These are phyloP conservation scores for Colletotrichum cordylinicola DNA, from an alignment of 2,329 filamentous ascomycete species.

Conservation along the genomic window DNA sequence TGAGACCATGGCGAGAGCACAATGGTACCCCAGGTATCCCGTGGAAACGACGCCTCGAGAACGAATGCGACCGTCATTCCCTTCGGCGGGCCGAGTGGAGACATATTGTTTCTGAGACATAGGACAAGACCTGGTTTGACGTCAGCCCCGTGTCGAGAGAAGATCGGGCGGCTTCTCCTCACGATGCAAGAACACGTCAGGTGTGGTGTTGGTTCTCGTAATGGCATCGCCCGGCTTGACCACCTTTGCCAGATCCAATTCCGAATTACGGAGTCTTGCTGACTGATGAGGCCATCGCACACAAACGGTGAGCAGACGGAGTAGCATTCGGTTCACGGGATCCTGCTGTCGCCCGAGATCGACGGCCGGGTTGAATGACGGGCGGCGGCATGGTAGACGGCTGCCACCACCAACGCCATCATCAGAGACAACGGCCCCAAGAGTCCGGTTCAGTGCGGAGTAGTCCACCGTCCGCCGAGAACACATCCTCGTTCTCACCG, in stretches of 20 bases:
- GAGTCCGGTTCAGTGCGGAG: background rate
- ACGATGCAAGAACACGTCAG: conserved; percentile 5
- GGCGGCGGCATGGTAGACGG: background rate
- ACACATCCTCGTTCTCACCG: background rate
- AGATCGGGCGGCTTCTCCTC: background rate
- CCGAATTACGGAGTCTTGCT: background rate
- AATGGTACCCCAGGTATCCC: background rate
- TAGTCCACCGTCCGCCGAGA: background rate
- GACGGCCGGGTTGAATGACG: background rate
- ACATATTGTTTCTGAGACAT: background rate
- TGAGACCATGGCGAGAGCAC: background rate
- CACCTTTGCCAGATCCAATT: background rate
- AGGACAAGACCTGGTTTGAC: background rate
- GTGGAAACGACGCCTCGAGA: background rate
- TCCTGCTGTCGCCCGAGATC: background rate
- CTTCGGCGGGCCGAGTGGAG: background rate
- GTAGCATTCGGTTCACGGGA: background rate
- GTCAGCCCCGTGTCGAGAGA: background rate
- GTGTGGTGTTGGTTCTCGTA: background rate
- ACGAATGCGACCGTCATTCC: background rate
- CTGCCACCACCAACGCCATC: background rate
- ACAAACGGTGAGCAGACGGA: background rate
- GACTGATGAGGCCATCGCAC: background rate
- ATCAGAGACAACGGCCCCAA: background rate
- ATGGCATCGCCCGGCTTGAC: background rate